A percentile compares a stretch with the other conserved stretches of the same genome.
These are phyloP conservation scores for Cercospora janseana DNA, from an alignment of 2,329 filamentous ascomycete species.

Conservation along the genomic window DNA sequence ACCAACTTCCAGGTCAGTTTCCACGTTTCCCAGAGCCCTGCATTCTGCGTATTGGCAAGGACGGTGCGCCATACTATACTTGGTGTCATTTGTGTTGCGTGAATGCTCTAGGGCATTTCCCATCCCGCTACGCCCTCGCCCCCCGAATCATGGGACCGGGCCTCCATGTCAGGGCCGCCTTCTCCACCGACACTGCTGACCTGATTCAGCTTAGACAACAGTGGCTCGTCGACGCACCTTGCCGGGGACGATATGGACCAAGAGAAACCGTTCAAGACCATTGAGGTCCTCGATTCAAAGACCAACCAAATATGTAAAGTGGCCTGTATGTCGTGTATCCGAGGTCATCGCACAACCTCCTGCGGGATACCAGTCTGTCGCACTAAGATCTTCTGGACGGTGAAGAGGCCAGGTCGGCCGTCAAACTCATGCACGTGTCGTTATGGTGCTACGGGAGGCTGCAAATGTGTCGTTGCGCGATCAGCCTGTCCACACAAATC, in stretches of 20 bases:
- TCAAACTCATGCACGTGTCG: constrained; percentile 38
- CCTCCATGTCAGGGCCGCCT: constrained; percentile 7
- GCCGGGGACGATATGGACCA: constrained; percentile 23
- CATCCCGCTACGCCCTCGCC: neutral
- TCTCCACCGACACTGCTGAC: constrained; percentile 16
- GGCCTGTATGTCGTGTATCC: constrained; percentile 40
- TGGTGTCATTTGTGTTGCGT: neutral
- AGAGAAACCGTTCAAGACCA: constrained; percentile 39
- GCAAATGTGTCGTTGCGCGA: constrained; percentile 37
- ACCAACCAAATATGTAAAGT: constrained; percentile 37
- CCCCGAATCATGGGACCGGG: constrained; percentile 13
- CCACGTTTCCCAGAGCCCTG: constrained; percentile 20
- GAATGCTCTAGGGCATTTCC: constrained; percentile 7
- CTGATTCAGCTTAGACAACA: constrained; percentile 3
- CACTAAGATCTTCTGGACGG: constrained; percentile 39
- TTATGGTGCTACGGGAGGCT: constrained; percentile 35
- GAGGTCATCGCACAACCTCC: constrained; percentile 38
- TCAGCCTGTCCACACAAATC: constrained; percentile 37
- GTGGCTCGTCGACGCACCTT: neutral
- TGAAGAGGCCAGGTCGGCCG: constrained; percentile 38
- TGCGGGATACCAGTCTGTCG: constrained; percentile 39
- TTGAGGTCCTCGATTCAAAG: constrained; percentile 36
- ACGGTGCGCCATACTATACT: constrained; percentile 16
- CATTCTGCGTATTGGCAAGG: constrained; percentile 21
- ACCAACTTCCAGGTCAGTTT: constrained; percentile 23